Conservation (phyloP, 2,329 filamentous ascomycete species). For the Phaeosphaeriaceae sp. region DNA sequence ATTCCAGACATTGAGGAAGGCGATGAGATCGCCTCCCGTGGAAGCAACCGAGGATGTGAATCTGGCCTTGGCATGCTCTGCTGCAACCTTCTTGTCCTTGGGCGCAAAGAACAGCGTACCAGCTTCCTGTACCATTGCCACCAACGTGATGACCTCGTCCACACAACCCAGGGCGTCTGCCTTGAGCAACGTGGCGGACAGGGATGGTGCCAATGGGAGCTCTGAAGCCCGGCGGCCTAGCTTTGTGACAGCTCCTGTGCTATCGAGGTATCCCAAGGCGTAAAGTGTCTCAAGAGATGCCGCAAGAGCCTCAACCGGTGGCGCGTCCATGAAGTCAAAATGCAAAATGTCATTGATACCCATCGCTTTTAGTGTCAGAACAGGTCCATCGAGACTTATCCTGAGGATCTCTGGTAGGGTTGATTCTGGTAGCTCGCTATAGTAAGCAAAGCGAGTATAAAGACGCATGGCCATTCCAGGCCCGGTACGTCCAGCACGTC, state of each 20-base stretch:
- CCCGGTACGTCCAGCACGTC: slow-evolving; percentile 88
- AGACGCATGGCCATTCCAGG: slow-evolving; percentile 93
- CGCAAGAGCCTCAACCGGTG: slow-evolving; percentile 87
- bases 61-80: slow-evolving; percentile 84
- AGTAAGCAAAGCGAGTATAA: slow-evolving; percentile 92
- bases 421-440: slow-evolving; percentile 92
- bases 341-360: slow-evolving; percentile 91
- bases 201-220: slow-evolving; percentile 90
- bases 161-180: slow-evolving; percentile 92
- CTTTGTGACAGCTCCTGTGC: slow-evolving; percentile 87
- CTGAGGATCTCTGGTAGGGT: slow-evolving; percentile 93
- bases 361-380: slow-evolving; percentile 85
- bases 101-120: slow-evolving; percentile 91
- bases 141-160: slow-evolving; percentile 88
- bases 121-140: slow-evolving; percentile 92
- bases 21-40: slow-evolving; percentile 88
- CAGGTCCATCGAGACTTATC: slow-evolving; percentile 83
- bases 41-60: slow-evolving; percentile 73
- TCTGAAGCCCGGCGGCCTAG: slow-evolving; percentile 94
- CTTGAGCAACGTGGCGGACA: slow-evolving; percentile 86
- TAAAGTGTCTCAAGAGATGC: slow-evolving; percentile 90
- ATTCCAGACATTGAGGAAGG: slow-evolving; percentile 90
- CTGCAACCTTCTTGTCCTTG: slow-evolving; percentile 96
- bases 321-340: slow-evolving; percentile 96
- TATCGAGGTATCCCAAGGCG: slow-evolving; percentile 86